Percentiles rank a stretch among this genome's conserved stretches.
Conservation (phyloP, 139 green algal species). For the Coelastrella sp. region DNA sequence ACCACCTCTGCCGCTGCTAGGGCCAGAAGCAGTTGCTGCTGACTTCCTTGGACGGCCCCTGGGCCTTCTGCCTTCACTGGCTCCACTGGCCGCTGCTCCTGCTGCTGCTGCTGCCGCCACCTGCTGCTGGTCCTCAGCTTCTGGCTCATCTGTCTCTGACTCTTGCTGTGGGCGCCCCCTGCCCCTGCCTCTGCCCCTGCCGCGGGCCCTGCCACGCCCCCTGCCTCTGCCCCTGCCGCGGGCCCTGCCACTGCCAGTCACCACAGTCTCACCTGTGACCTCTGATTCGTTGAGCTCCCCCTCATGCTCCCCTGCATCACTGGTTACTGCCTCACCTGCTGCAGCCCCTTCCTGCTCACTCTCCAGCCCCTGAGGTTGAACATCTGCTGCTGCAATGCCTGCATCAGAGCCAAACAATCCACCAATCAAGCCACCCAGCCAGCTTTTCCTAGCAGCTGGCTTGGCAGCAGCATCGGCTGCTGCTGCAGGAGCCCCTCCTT, state of each 20-base stretch:
- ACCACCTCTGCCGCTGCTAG: neutral
- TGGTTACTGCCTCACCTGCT: neutral
- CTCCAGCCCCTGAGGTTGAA: neutral
- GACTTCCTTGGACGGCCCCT: neutral
- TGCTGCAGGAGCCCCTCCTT: neutral
- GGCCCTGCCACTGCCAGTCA: neutral
- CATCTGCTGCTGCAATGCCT: neutral
- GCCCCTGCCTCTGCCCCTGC: neutral
- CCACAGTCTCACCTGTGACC: neutral
- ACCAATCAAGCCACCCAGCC: conserved; percentile 28
- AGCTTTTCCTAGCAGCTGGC: conserved; percentile 11
- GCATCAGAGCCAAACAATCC: neutral
- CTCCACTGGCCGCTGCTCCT: neutral
- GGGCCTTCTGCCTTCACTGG: neutral
- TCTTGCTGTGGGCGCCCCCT: conserved; percentile 7
- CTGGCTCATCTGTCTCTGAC: neutral
- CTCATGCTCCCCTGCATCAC: neutral
- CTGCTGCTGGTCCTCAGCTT: neutral
- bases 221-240: neutral
- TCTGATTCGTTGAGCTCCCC: neutral
- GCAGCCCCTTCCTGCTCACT: neutral
- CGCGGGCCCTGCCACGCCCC: neutral
- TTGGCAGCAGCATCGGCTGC: neutral
- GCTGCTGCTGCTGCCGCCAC: neutral
- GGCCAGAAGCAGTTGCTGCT: neutral